Conservation (phyloP, 192 early-diverging fungal species). For the Gryganskiella cystojenkinii region DNA sequence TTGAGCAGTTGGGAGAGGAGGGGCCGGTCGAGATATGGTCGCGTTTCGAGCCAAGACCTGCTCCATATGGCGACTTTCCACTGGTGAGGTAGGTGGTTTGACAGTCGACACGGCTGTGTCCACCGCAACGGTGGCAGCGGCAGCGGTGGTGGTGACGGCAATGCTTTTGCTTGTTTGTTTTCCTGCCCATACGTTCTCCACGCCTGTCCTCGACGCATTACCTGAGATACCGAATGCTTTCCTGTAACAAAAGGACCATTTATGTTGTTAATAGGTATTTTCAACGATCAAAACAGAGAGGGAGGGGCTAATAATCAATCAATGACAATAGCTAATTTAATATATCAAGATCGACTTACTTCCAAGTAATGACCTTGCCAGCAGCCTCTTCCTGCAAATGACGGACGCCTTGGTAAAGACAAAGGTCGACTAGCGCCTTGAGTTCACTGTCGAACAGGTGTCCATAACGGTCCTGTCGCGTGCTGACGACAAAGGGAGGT, state of each 20-base stretch:
- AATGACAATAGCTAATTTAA: too few species aligned
- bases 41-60: neutral
- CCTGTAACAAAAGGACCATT: neutral
- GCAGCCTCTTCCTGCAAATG: constrained; percentile 12
- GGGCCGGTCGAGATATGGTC: neutral
- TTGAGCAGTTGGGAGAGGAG: neutral
- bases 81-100: constrained; percentile 18
- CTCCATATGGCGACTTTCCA: neutral
- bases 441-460: constrained; percentile 15
- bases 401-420: constrained; percentile 10
- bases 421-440: constrained; percentile 8
- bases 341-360: neutral
- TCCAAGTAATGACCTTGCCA: constrained; percentile 20
- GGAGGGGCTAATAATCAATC: too few species aligned
- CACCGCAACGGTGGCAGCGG: neutral
- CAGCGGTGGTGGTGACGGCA: neutral
- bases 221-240: constrained; percentile 3
- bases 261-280: neutral
- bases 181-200: constrained; percentile 15
- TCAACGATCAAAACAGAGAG: neutral
- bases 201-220: constrained; percentile 3
- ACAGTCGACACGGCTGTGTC: too few species aligned
- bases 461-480: neutral
- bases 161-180: constrained; percentile 1
- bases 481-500: constrained; percentile 13